Percentiles rank a stretch among this genome's conserved stretches.
These are phyloP conservation scores for Dictyostelium citrinum DNA, from an alignment of 78 protist species.

Conservation along the genomic window DNA sequence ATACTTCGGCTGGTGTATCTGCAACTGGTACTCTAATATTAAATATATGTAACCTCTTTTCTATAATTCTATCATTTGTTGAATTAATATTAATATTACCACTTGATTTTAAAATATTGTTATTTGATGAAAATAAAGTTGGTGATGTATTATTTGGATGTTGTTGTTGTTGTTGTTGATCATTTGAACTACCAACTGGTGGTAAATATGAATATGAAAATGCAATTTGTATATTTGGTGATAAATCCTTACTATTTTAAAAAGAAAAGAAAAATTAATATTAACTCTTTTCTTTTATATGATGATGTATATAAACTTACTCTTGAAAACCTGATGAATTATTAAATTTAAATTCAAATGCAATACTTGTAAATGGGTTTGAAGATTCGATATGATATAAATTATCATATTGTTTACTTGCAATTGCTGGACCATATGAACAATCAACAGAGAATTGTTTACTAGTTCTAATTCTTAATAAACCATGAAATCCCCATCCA, in stretches of 20 bases:
- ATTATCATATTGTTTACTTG: constrained; percentile 18
- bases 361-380: constrained; percentile 32
- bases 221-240: constrained; percentile 61
- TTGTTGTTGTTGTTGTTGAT: background rate
- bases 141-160: background rate
- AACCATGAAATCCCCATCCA: constrained; percentile 73
- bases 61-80: background rate
- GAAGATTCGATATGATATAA: constrained; percentile 57
- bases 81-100: background rate
- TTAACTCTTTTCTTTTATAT: no score
- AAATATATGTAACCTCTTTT: constrained; percentile 29
- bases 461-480: constrained; percentile 36
- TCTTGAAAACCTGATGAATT: background rate
- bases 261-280: background rate
- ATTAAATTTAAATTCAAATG: constrained; percentile 59
- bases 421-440: constrained; percentile 5
- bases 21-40: background rate
- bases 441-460: constrained; percentile 6
- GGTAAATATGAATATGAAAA: constrained; percentile 40
- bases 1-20: constrained; percentile 4
- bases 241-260: background rate
- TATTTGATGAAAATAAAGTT: background rate
- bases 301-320: no score
- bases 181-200: background rate
- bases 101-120: background rate